Evolutionary conservation across 768 basidiomycete species (phyloP).

Genomic region (Calocybe cyanea): DNA sequence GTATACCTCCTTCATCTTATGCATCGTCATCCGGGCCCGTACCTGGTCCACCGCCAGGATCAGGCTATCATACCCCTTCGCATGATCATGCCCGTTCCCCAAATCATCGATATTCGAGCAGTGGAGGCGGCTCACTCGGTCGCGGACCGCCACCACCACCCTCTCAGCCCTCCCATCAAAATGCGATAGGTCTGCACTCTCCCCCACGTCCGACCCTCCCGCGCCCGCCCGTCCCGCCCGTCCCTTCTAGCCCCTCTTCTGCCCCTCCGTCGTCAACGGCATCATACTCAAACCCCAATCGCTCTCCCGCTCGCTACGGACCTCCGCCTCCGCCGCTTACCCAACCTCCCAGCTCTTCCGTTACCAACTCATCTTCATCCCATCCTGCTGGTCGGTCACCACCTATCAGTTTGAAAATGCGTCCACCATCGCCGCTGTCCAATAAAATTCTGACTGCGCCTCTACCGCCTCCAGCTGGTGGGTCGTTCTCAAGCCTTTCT

Average conservation of each 20-base stretch:
- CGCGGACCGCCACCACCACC: slow-evolving; percentile 20
- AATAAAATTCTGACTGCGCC: slow-evolving; percentile 16
- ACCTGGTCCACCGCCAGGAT: slow-evolving; percentile 19
- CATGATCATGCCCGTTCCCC: slow-evolving; percentile 33
- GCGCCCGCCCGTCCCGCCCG: slow-evolving; percentile 22
- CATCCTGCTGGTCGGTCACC: slow-evolving; percentile 23
- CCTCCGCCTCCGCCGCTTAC: slow-evolving; percentile 11
- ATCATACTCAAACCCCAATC: slow-evolving; percentile 11
- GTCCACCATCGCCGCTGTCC: slow-evolving; percentile 27
- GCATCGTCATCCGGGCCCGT: slow-evolving; percentile 22
- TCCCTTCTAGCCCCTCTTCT: slow-evolving; percentile 20
- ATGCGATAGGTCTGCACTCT: slow-evolving; percentile 26
- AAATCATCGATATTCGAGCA: slow-evolving; percentile 34
- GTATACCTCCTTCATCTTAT: slow-evolving; percentile 23
- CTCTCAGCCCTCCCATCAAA: slow-evolving; percentile 23
- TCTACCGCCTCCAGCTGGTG: slow-evolving; percentile 4
- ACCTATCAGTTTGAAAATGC: slow-evolving; percentile 29
- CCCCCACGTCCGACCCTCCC: slow-evolving; percentile 28
- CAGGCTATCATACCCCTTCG: slow-evolving; percentile 24
- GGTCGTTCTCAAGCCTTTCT: slow-evolving; percentile 17
- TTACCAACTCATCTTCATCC: slow-evolving; percentile 7
- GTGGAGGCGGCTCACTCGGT: slow-evolving; percentile 14
- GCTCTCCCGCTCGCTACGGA: slow-evolving; percentile 26
- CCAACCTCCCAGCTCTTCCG: slow-evolving; percentile 7
- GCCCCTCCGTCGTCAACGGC: slow-evolving; percentile 9